phyloP scores from a whole-genome alignment of 108 stramenopile species.

The Pseudonitzschia delicatissima region DNA sequence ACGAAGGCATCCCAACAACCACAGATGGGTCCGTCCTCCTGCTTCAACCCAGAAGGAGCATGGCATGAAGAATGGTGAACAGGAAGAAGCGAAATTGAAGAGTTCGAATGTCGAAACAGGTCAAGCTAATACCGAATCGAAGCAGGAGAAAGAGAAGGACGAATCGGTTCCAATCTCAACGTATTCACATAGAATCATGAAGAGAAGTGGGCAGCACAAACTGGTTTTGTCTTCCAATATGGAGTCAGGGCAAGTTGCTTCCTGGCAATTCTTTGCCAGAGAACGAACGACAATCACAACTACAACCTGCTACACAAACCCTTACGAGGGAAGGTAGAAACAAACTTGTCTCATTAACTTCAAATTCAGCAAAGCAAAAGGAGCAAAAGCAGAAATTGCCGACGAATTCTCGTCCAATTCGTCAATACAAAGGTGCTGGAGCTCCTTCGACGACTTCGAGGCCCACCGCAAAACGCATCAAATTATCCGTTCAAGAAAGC shows the following conservation, averaged over 20 bases:
- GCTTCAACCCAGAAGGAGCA: neutral
- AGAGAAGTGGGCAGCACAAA: constrained; percentile 16
- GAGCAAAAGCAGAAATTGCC: neutral
- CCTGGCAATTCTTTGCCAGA: neutral
- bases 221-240: constrained; percentile 8
- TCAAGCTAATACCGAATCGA: neutral
- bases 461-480: neutral
- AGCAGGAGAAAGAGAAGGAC: too few relatives aligned
- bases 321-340: constrained; percentile 9
- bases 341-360: constrained; percentile 8
- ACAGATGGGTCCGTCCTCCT: constrained; percentile 3
- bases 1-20: neutral
- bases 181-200: constrained; percentile 2
- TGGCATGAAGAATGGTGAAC: neutral
- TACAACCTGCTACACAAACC: neutral
- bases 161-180: neutral
- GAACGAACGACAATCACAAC: neutral
- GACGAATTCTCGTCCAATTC: neutral
- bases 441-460: neutral
- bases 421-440: neutral
- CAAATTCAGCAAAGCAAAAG: neutral
- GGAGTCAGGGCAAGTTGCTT: neutral
- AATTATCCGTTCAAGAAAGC: neutral
- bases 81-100: neutral
- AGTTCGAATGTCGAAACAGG: too few relatives aligned